Conservation (phyloP, 495 filamentous ascomycete species). For the Penicillium alfredii region DNA sequence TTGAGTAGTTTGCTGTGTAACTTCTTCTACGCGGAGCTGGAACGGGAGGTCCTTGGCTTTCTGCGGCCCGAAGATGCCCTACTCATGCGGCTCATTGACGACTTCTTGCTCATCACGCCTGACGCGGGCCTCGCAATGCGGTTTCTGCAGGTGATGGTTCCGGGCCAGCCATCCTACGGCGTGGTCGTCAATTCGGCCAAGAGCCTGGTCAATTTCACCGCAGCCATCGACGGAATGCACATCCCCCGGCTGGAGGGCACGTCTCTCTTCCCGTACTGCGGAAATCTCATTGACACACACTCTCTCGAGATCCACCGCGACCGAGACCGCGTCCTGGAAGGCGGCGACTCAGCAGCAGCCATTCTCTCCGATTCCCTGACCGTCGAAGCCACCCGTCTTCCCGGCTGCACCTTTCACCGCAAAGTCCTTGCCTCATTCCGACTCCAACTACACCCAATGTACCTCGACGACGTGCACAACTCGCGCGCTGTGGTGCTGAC, state of each 20-base stretch:
- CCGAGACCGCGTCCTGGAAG: constrained; percentile 42
- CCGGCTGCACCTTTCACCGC: constrained; percentile 69
- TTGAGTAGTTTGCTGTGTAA: constrained; percentile 84
- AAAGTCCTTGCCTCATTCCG: constrained; percentile 79
- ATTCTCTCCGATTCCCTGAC: constrained; percentile 59
- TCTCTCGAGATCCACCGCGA: constrained; percentile 71
- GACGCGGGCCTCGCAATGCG: constrained; percentile 53
- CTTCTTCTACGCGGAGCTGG: constrained; percentile 87
- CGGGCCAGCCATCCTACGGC: constrained; percentile 71
- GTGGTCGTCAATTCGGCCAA: constrained; percentile 72
- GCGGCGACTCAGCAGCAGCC: constrained; percentile 33
- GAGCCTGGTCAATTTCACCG: constrained; percentile 78
- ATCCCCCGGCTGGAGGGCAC: constrained; percentile 47
- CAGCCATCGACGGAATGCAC: constrained; percentile 47
- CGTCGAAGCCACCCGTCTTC: constrained; percentile 61
- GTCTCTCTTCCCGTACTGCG: constrained; percentile 78
- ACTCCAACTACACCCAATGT: constrained; percentile 81
- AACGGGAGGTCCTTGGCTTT: constrained; percentile 62
- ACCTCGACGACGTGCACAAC: constrained; percentile 81
- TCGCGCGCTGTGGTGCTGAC: constrained; percentile 56
- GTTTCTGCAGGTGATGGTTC: constrained; percentile 75
- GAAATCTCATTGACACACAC: constrained; percentile 63
- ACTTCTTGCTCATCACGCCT: constrained; percentile 84
- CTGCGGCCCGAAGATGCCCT: constrained; percentile 53
- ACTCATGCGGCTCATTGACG: constrained; percentile 79